Conservation (phyloP, 371 early-diverging fungal genomes). For the Mortierella sp. region DNA sequence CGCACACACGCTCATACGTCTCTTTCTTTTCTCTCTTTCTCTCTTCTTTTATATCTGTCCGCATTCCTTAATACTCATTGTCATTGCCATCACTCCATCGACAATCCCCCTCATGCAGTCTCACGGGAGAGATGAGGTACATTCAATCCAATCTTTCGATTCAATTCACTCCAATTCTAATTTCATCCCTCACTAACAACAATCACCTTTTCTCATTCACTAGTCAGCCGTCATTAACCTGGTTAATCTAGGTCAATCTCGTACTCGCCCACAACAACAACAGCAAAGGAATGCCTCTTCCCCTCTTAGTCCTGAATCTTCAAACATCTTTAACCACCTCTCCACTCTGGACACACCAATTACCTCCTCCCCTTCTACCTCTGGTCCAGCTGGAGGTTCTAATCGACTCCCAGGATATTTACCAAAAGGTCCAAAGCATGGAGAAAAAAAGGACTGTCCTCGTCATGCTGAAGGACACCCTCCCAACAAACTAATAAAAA, state of each 20-base stretch:
- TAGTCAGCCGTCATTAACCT: conserved; percentile 45
- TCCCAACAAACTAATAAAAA: conserved; percentile 32
- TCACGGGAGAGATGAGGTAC: conserved; percentile 27
- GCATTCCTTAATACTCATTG: background rate
- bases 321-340: conserved; percentile 20
- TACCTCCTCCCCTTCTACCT: background rate
- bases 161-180: background rate
- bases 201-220: background rate
- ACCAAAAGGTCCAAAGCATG: background rate
- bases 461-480: conserved; percentile 44
- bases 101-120: conserved; percentile 11
- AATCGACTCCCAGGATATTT: background rate
- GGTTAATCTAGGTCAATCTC: conserved; percentile 18
- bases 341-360: conserved; percentile 9
- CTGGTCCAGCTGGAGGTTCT: background rate
- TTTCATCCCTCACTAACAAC: background rate
- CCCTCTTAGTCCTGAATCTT: background rate
- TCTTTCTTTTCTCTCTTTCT: background rate
- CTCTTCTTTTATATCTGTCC: background rate
- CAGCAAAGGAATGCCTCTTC: background rate
- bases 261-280: conserved; percentile 5
- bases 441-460: conserved; percentile 37
- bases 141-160: background rate
- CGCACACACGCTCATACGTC: too few species aligned
- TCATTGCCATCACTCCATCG: background rate